Percentiles rank a stretch among this genome's conserved stretches.
Conservation (phyloP, 2,329 filamentous ascomycete genomes). For the Paecilomyces niveus region DNA sequence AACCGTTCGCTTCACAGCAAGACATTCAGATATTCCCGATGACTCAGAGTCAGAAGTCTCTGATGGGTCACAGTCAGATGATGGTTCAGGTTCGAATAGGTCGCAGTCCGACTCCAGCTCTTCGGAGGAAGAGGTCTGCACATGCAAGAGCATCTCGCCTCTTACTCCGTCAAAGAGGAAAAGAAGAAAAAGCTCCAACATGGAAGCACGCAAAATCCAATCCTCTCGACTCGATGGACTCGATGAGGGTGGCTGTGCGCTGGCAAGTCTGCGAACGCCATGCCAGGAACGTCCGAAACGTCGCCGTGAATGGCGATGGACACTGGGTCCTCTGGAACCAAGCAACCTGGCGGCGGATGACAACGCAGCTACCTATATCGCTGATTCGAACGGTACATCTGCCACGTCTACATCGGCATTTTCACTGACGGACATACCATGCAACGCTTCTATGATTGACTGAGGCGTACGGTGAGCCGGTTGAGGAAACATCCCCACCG, state of each 20-base stretch:
- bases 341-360: neutral
- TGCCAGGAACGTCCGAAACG: constrained; percentile 47
- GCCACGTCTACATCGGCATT: neutral
- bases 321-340: constrained; percentile 40
- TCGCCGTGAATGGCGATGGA: constrained; percentile 52
- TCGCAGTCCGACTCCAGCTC: constrained; percentile 17
- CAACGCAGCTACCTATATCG: neutral
- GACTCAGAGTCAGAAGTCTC: constrained; percentile 12
- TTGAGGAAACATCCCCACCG: neutral
- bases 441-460: neutral
- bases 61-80: constrained; percentile 12
- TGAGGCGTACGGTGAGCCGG: neutral
- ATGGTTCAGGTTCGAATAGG: constrained; percentile 18
- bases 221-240: constrained; percentile 34
- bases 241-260: constrained; percentile 40
- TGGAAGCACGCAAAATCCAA: constrained; percentile 29
- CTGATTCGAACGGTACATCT: neutral
- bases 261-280: constrained; percentile 45
- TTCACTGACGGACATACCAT: neutral
- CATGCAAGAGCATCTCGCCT: constrained; percentile 5
- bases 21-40: constrained; percentile 48
- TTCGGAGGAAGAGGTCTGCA: constrained; percentile 20
- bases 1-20: constrained; percentile 48
- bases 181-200: constrained; percentile 23
- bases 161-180: constrained; percentile 25